A percentile compares a stretch with the other conserved stretches of the same genome.
Conservation (phyloP, 306 rosid species). For the Sicyos edulis region DNA sequence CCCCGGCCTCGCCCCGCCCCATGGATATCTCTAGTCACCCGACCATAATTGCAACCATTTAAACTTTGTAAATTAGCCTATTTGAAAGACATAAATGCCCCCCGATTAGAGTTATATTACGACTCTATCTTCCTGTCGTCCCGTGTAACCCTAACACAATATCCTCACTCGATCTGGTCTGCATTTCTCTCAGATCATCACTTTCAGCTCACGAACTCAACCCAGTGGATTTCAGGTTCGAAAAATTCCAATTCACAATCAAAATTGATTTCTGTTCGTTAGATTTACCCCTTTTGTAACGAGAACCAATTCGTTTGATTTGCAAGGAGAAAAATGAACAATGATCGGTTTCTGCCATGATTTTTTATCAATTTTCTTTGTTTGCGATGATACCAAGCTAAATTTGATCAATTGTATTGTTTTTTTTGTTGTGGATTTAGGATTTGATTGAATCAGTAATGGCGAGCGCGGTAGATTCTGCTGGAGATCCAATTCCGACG, state of each 20-base stretch:
- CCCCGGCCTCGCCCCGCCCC: no score
- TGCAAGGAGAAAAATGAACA: not conserved
- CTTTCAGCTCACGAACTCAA: not conserved
- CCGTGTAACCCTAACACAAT: not conserved
- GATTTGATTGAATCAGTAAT: conserved; percentile 34
- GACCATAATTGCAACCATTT: no score
- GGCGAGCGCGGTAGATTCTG: conserved; percentile 70
- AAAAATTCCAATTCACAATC: not conserved
- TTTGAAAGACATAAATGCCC: conserved; percentile 7
- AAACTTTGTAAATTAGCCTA: not conserved
- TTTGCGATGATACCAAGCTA: no score
- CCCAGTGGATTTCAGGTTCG: conserved; percentile 14
- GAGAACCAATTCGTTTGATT: not conserved
- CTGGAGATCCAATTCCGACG: conserved; percentile 89
- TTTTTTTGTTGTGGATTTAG: not conserved
- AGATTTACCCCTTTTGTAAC: not conserved
- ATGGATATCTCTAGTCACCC: no score
- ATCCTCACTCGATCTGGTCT: not conserved
- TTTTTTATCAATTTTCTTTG: not conserved
- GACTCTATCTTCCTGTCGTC: not conserved
- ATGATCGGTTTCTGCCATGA: not conserved
- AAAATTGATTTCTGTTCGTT: not conserved
- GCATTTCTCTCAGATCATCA: conserved; percentile 12
- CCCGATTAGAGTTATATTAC: not conserved
- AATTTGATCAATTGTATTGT: no score